These are phyloP conservation scores for Glycine tomentella DNA, from an alignment of 306 rosid species.

Conservation along the genomic window DNA sequence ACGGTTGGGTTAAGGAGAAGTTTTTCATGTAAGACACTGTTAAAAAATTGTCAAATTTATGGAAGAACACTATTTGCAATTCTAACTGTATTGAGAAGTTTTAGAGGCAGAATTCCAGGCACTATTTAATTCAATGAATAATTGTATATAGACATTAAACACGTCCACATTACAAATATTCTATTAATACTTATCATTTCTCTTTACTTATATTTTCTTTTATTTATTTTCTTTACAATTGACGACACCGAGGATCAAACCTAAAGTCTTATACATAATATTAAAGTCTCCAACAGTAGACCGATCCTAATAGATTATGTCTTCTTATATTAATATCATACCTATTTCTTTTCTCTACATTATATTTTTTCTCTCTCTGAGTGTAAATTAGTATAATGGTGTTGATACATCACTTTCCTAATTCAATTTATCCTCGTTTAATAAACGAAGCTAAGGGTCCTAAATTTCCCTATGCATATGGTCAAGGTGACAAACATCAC, in stretches of 20 bases:
- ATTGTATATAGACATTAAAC: neutral
- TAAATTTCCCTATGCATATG: slow-evolving; percentile 26
- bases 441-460: slow-evolving; percentile 11
- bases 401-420: neutral
- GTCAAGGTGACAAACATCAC: slow-evolving; percentile 41
- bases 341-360: too few relatives aligned
- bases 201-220: too few relatives aligned
- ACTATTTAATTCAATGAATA: slow-evolving; percentile 34
- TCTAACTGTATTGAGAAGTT: slow-evolving; percentile 6
- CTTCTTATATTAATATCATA: too few relatives aligned
- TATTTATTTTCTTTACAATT: too few relatives aligned
- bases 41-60: neutral
- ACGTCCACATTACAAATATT: neutral
- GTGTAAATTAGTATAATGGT: neutral
- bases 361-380: neutral
- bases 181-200: too few relatives aligned
- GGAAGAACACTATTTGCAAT: neutral
- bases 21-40: neutral
- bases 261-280: too few relatives aligned
- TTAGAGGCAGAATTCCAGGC: slow-evolving; percentile 3
- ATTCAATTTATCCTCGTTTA: slow-evolving; percentile 33
- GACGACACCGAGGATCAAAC: too few relatives aligned
- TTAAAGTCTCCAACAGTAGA: too few relatives aligned
- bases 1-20: neutral
- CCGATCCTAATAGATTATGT: too few relatives aligned